A percentile compares a stretch with the other conserved stretches of the same genome.
phyloP scores from a whole-genome alignment of 2,329 filamentous ascomycete genomes.

The Claviceps quebecensis region DNA sequence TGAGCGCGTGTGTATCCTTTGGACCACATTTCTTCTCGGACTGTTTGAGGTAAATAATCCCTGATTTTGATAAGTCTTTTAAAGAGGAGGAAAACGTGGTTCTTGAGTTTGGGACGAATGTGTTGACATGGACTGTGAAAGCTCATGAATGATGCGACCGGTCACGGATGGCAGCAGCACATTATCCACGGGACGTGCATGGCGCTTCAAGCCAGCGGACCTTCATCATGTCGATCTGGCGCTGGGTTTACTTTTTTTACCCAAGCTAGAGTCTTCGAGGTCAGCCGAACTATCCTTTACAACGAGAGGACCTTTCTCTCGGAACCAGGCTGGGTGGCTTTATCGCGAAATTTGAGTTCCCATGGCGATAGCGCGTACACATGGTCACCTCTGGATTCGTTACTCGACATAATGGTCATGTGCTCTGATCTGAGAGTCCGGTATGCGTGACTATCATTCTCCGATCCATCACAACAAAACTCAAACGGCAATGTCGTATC shows the following conservation, averaged over 20 bases:
- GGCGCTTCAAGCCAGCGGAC: slow-evolving; percentile 4
- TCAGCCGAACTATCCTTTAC: slow-evolving; percentile 18
- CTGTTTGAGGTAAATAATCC: slow-evolving; percentile 18
- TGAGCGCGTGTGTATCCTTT: slow-evolving; percentile 11
- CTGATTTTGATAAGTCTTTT: too few relatives aligned
- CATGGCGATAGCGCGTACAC: neutral
- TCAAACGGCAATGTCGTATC: neutral
- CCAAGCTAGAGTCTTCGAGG: slow-evolving; percentile 16
- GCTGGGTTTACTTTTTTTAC: slow-evolving; percentile 6
- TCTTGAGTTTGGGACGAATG: too few relatives aligned
- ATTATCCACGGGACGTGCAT: slow-evolving; percentile 4
- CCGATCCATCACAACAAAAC: too few relatives aligned
- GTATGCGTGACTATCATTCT: slow-evolving; percentile 8
- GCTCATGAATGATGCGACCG: slow-evolving; percentile 5
- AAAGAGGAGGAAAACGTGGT: neutral
- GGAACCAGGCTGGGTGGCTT: slow-evolving; percentile 10
- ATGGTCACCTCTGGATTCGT: slow-evolving; percentile 9
- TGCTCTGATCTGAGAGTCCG: slow-evolving; percentile 18
- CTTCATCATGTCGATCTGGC: neutral
- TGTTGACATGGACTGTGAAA: neutral
- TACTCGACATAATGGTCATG: slow-evolving; percentile 18
- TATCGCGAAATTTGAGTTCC: neutral
- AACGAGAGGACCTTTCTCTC: slow-evolving; percentile 13
- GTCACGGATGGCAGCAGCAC: slow-evolving; percentile 5
- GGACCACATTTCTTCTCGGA: slow-evolving; percentile 20